Evolutionary conservation across 345 rosid genomes (phyloP).

Genomic region (Brassica napus): Da-Ae NC_063440.1:14757001-14757500

Average conservation of each 20-base stretch:
- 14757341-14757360: background rate
- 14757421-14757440: background rate
- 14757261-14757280: background rate
- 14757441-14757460: background rate
- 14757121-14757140: background rate
- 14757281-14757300: background rate
- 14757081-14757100: background rate
- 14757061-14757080: background rate
- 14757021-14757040: background rate
- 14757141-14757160: background rate
- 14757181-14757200: background rate
- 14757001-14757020: background rate
- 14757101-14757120: background rate
- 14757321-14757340: background rate
- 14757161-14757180: conserved; percentile 2
- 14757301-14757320: conserved; percentile 1
- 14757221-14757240: background rate
- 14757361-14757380: background rate
- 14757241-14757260: background rate
- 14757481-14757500: background rate
- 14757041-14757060: background rate
- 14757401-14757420: background rate
- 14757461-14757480: background rate
- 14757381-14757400: background rate
- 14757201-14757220: conserved; percentile 4